Evolutionary conservation across 1,284 basidiomycete species (phyloP).

Genomic region (Porodaedalea pini): DNA sequence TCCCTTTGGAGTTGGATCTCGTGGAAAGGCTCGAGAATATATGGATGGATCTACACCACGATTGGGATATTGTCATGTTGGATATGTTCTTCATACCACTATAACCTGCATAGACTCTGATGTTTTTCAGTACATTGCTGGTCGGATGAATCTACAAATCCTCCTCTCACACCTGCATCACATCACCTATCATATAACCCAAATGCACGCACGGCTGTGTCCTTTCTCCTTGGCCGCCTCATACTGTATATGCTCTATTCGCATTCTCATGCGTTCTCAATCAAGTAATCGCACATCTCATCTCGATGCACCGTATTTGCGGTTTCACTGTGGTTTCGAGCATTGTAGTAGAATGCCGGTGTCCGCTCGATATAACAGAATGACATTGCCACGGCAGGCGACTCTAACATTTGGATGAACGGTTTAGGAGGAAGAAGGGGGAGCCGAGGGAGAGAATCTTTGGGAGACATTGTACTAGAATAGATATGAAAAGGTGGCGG

Average conservation of each 20-base stretch:
- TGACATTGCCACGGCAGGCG: background rate
- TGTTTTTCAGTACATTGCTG: slow-evolving; percentile 38
- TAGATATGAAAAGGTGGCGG: no score
- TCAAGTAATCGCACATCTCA: slow-evolving; percentile 69
- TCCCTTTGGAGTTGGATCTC: slow-evolving; percentile 74
- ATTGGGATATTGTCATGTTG: slow-evolving; percentile 76
- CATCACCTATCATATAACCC: slow-evolving; percentile 52
- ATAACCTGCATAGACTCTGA: background rate
- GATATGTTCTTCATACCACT: slow-evolving; percentile 51
- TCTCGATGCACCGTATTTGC: slow-evolving; percentile 49
- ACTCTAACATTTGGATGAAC: slow-evolving; percentile 17
- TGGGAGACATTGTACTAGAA: no score
- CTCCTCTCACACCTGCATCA: slow-evolving; percentile 29
- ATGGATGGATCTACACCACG: slow-evolving; percentile 53
- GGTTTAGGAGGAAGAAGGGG: background rate
- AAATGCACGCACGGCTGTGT: slow-evolving; percentile 71
- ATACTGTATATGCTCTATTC: slow-evolving; percentile 59
- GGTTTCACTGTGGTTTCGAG: slow-evolving; percentile 64
- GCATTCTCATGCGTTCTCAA: slow-evolving; percentile 76
- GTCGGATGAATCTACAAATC: slow-evolving; percentile 54
- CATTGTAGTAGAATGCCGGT: slow-evolving; percentile 59
- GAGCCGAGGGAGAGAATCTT: background rate
- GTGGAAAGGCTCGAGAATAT: slow-evolving; percentile 44
- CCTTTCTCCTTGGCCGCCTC: slow-evolving; percentile 46
- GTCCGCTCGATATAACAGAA: slow-evolving; percentile 47